Evolutionary conservation across 768 basidiomycete genomes (phyloP).

Genomic region (Amanita rubescens): DNA sequence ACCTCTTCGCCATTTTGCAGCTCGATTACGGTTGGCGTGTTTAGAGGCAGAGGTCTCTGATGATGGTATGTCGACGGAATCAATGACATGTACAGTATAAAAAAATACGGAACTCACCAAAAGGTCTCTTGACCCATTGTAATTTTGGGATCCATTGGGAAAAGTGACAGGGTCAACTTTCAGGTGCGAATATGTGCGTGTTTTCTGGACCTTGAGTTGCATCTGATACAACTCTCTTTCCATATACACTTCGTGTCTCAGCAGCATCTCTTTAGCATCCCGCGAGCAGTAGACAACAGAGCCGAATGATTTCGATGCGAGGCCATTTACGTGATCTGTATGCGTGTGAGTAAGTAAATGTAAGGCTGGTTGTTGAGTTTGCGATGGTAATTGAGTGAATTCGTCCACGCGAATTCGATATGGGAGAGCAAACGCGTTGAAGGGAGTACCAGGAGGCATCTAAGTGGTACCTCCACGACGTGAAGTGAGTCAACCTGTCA

Average conservation of each 20-base stretch:
- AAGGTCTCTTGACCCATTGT: slow-evolving; percentile 56
- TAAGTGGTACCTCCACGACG: neutral
- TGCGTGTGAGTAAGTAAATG: slow-evolving; percentile 89
- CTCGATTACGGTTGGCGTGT: slow-evolving; percentile 57
- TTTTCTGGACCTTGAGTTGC: slow-evolving; percentile 42
- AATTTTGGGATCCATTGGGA: slow-evolving; percentile 40
- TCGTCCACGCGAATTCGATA: slow-evolving; percentile 85
- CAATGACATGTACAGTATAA: neutral
- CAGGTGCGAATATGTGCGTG: slow-evolving; percentile 60
- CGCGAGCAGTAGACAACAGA: slow-evolving; percentile 68
- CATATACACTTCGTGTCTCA: slow-evolving; percentile 63
- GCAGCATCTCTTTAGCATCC: slow-evolving; percentile 82
- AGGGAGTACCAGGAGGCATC: slow-evolving; percentile 77
- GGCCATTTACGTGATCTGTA: slow-evolving; percentile 77
- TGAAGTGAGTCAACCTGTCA: neutral
- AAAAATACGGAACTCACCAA: slow-evolving; percentile 36
- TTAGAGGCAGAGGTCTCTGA: slow-evolving; percentile 52
- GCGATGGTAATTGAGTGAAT: slow-evolving; percentile 43
- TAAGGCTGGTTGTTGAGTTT: slow-evolving; percentile 36
- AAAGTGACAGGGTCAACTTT: slow-evolving; percentile 43
- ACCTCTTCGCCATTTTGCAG: slow-evolving; percentile 52
- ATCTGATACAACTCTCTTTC: slow-evolving; percentile 54
- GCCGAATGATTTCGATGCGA: slow-evolving; percentile 68
- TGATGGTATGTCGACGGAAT: neutral
- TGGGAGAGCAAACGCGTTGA: slow-evolving; percentile 66